Base-by-base conservation (phyloP, 805 yeast genomes). In the Jamesozyma rosinii region DNA sequence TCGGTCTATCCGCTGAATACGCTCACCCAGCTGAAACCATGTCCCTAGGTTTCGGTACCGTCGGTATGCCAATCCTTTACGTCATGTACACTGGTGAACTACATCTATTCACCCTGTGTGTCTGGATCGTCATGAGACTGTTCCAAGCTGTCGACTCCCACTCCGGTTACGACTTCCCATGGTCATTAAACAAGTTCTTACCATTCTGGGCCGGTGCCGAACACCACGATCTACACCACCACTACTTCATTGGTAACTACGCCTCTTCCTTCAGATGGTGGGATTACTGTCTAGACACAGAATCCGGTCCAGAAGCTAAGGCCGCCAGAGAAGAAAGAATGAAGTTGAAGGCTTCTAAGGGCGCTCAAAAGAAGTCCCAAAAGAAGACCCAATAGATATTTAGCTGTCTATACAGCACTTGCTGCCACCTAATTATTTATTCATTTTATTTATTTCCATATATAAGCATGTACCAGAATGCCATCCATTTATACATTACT, bases 161-260 rank as follows among this genome's bases (percentile, higher is more conserved):
- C 66, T 88, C 97, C 11, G 98, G 97, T 46, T 92, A 90, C 67
- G 97, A 90, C 63, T 90, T 90, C 78, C 97, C 98, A 49, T 81
- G 94, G 86, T 86, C 96, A 4, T 73, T 90, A 59, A 92, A 87
- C 68, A 87, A 88, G 62, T 79, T 90, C 67, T 63, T 90, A 48
- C 97, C 97, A 39, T 76, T 92, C 68, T 89, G 97, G 97, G 95
- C 97, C 3, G 97, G 97, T 52, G 96, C 97, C 19, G 96, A 85
- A 58, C 97, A 90, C 67, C 97, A 90, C 64, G 98, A 90, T 66
- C 85, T 85, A 67, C 98, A 90, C 63, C 98, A 90, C 65, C 95
- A 85, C 64, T 88, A 83, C 69, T 90, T 90, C 67, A 83, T 87
- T 55, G 97, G 97, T 52, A 88, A 89, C 67, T 90, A 87, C 64